Evolutionary conservation across 306 rosid genomes (phyloP).

Genomic region (Cyclanthera cordifolia): DNA sequence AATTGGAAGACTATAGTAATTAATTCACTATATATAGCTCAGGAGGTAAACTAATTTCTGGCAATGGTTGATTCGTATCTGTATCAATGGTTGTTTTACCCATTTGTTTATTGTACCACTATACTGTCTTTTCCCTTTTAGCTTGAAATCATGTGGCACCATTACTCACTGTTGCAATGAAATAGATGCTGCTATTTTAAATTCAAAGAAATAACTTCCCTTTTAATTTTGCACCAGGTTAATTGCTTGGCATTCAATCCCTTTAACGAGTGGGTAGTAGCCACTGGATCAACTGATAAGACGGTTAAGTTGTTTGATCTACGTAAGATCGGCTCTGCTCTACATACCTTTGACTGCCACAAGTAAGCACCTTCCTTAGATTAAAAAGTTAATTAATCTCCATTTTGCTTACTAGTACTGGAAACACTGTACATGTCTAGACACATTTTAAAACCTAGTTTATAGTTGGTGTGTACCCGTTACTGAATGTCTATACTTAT

Average conservation of each 20-base stretch:
- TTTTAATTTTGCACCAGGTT: slow-evolving; percentile 34
- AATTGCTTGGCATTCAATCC: slow-evolving; percentile 98
- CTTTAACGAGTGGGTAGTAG: slow-evolving; percentile 93
- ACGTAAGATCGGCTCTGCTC: slow-evolving; percentile 59
- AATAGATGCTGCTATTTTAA: too few relatives aligned
- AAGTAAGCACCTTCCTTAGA: slow-evolving; percentile 43
- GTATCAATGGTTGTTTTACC: too few relatives aligned
- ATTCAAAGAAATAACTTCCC: background rate
- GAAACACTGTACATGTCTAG: background rate
- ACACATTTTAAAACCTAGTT: background rate
- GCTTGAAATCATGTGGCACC: background rate
- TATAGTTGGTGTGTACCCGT: background rate
- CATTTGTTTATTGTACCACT: background rate
- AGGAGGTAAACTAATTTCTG: too few relatives aligned
- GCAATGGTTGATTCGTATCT: too few relatives aligned
- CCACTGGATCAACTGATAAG: slow-evolving; percentile 97
- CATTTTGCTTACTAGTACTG: background rate
- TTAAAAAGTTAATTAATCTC: background rate
- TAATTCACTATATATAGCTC: too few relatives aligned
- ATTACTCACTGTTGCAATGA: background rate
- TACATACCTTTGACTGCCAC: slow-evolving; percentile 88
- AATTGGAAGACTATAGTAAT: too few relatives aligned
- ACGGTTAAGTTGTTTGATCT: slow-evolving; percentile 90
- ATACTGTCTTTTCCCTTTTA: background rate
- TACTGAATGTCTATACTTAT: slow-evolving; percentile 18